phyloP scores from a whole-genome alignment of 2,329 filamentous ascomycete genomes.

The Hortaea sp. region DNA sequence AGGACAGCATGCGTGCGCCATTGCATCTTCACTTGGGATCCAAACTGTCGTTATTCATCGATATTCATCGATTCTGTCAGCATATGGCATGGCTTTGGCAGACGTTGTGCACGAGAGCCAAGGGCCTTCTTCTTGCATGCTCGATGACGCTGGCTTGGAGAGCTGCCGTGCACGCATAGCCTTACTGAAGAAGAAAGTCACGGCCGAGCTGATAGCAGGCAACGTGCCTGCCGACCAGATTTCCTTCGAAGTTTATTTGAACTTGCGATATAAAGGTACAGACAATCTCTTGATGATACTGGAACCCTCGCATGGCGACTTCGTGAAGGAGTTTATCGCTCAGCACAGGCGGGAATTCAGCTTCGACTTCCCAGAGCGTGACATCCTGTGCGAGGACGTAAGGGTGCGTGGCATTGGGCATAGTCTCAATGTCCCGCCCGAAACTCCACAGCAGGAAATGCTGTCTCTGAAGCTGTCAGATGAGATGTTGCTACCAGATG shows the following conservation, averaged over 20 bases:
- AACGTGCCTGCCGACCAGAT: constrained; percentile 34
- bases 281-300: constrained; percentile 41
- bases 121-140: constrained; percentile 54
- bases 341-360: constrained; percentile 34
- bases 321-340: constrained; percentile 27
- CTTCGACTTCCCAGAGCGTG: constrained; percentile 27
- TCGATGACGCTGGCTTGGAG: constrained; percentile 45
- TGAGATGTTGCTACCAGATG: neutral
- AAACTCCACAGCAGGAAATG: constrained; percentile 6
- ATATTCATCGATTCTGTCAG: constrained; percentile 77
- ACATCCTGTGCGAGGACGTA: constrained; percentile 32
- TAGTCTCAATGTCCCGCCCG: constrained; percentile 6
- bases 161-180: constrained; percentile 32
- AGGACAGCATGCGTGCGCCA: constrained; percentile 76
- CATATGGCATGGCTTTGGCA: constrained; percentile 80
- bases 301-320: constrained; percentile 27
- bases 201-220: constrained; percentile 31
- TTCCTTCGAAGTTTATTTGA: constrained; percentile 36
- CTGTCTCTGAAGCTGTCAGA: constrained; percentile 6
- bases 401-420: constrained; percentile 21
- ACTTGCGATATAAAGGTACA: constrained; percentile 42
- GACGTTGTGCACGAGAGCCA: constrained; percentile 84
- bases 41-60: constrained; percentile 71
- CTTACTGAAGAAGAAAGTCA: constrained; percentile 23
- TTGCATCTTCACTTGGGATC: constrained; percentile 70